phyloP scores from a whole-genome alignment of 129 eudicot genomes.

The Flaveria trinervia region DNA sequence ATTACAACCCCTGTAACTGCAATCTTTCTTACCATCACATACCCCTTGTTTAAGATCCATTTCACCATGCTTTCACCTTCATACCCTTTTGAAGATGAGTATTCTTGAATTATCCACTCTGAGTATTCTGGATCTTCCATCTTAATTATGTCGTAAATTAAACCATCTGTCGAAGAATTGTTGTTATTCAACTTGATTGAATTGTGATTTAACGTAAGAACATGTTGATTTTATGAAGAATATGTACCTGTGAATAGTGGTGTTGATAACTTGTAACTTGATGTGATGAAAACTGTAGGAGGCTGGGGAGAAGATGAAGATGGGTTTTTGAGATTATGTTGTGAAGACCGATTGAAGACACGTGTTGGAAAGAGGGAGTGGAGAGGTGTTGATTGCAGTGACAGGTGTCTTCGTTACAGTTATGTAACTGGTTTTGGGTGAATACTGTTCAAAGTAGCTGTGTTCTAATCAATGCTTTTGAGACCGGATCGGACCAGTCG shows the following conservation, averaged over 20 bases:
- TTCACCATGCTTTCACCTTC: constrained; percentile 24
- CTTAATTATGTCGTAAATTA: not conserved
- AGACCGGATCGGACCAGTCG: no score
- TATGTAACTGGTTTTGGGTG: not conserved
- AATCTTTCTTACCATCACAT: constrained; percentile 52
- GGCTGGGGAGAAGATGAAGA: not conserved
- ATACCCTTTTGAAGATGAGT: constrained; percentile 21
- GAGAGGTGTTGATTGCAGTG: constrained; percentile 16
- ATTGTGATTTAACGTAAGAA: not conserved
- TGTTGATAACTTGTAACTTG: not conserved
- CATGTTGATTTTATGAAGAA: not conserved
- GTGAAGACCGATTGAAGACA: constrained; percentile 19
- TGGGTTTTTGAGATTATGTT: constrained; percentile 7
- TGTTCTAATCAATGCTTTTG: no score
- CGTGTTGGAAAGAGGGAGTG: constrained; percentile 26
- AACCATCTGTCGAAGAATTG: not conserved
- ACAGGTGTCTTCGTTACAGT: constrained; percentile 23
- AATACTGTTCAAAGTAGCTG: no score
- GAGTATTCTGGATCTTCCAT: constrained; percentile 51
- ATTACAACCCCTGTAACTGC: constrained; percentile 58
- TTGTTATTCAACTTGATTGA: no score
- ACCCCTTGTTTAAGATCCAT: constrained; percentile 55
- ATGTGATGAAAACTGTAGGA: not conserved
- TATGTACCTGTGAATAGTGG: not conserved
- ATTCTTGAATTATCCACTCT: constrained; percentile 44